These are phyloP conservation scores for Ramichloridium luteum DNA, from an alignment of 2,329 filamentous ascomycete species.

Conservation along the genomic window DNA sequence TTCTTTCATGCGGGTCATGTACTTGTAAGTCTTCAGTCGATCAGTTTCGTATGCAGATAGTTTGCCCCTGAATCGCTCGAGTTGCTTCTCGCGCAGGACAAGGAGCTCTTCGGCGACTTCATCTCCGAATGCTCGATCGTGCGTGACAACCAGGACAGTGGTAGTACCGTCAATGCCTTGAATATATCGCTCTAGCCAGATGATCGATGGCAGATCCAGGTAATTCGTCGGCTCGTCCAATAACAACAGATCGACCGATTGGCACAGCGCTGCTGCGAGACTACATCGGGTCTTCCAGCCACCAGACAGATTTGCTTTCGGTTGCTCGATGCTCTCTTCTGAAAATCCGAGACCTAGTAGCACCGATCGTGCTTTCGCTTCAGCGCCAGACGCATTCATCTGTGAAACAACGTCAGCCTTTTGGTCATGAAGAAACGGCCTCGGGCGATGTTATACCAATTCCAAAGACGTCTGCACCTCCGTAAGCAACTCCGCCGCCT, in stretches of 20 bases:
- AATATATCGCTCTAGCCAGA: slow-evolving; percentile 72
- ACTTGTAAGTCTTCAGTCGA: slow-evolving; percentile 27
- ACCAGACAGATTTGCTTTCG: slow-evolving; percentile 57
- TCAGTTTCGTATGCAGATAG: slow-evolving; percentile 61
- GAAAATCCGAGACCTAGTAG: slow-evolving; percentile 62
- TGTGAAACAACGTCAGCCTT: slow-evolving; percentile 2
- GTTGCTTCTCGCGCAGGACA: slow-evolving; percentile 57
- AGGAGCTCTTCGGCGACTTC: slow-evolving; percentile 64
- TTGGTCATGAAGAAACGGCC: slow-evolving; percentile 1
- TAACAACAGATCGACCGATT: slow-evolving; percentile 64
- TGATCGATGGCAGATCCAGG: slow-evolving; percentile 67
- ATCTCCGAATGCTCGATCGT: slow-evolving; percentile 71
- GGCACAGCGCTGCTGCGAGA: slow-evolving; percentile 47
- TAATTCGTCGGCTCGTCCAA: slow-evolving; percentile 85
- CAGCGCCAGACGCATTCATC: slow-evolving; percentile 24
- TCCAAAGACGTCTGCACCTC: slow-evolving; percentile 58
- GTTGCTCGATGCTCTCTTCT: slow-evolving; percentile 45
- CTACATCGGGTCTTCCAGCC: slow-evolving; percentile 38
- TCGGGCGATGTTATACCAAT: slow-evolving; percentile 32
- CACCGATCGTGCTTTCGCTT: slow-evolving; percentile 53
- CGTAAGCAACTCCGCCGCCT: slow-evolving; percentile 56
- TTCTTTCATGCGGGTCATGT: slow-evolving; percentile 64
- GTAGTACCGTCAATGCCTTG: slow-evolving; percentile 40
- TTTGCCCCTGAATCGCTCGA: slow-evolving; percentile 65
- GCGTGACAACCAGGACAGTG: slow-evolving; percentile 68